These are phyloP conservation scores for Torulaspora delbrueckii DNA, from an alignment of 805 yeast genomes.

Conservation along the genomic window DNA sequence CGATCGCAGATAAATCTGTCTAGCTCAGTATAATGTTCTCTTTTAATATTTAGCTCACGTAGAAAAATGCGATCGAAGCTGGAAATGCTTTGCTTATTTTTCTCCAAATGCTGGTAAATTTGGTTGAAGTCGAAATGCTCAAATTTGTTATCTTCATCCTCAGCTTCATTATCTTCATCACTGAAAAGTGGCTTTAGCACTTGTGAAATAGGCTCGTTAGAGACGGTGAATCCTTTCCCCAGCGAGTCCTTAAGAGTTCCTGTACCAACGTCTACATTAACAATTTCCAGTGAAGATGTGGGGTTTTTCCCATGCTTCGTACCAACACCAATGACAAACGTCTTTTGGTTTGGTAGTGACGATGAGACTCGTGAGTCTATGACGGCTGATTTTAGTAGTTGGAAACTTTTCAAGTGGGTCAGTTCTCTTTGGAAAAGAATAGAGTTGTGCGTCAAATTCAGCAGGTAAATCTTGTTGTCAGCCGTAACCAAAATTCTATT, in stretches of 20 bases:
- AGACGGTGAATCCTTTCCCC: constrained; percentile 48
- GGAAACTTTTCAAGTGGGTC: constrained; percentile 29
- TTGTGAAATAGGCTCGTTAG: constrained; percentile 2
- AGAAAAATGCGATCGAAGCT: constrained; percentile 35
- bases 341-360: constrained; percentile 16
- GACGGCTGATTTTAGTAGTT: constrained; percentile 25
- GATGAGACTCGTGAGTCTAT: constrained; percentile 10
- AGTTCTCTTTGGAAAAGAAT: constrained; percentile 25
- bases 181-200: constrained; percentile 29
- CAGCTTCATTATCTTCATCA: constrained; percentile 9
- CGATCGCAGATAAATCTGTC: constrained; percentile 60
- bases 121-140: constrained; percentile 19
- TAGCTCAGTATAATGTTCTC: constrained; percentile 55
- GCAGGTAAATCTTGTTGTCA: constrained; percentile 26
- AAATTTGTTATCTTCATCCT: constrained; percentile 11
- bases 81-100: constrained; percentile 17
- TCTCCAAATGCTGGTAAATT: constrained; percentile 28
- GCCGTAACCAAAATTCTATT: constrained; percentile 31
- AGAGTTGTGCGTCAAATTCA: constrained; percentile 30
- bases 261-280: constrained; percentile 54
- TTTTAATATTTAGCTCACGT: constrained; percentile 32
- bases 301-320: constrained; percentile 28
- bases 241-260: constrained; percentile 65
- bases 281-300: constrained; percentile 29
- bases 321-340: constrained; percentile 32